Evolutionary conservation across 2,329 filamentous ascomycete species (phyloP).

Genomic region (Verticillium zaregamsianum): DNA sequence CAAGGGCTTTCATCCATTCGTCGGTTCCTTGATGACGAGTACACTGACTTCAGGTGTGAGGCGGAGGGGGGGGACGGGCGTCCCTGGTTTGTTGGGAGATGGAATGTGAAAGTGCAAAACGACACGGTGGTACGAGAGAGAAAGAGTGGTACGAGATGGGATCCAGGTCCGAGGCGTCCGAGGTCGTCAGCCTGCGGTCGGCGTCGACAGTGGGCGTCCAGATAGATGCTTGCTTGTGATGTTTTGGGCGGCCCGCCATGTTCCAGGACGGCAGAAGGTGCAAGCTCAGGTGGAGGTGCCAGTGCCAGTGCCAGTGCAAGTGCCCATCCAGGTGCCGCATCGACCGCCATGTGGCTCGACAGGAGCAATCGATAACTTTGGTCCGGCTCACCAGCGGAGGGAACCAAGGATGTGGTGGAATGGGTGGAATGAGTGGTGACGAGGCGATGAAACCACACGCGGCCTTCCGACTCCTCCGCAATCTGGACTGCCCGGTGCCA

Average conservation of each 20-base stretch:
- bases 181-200: background rate
- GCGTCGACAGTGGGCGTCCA: background rate
- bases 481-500: background rate
- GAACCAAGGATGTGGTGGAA: background rate
- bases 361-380: background rate
- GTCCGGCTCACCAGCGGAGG: background rate
- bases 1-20: background rate
- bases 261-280: background rate
- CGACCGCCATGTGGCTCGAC: background rate
- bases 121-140: background rate
- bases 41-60: background rate
- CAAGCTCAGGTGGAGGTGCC: background rate
- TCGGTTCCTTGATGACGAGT: background rate
- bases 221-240: background rate
- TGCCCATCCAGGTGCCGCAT: background rate
- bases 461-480: background rate
- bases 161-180: background rate
- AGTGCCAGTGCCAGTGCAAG: background rate
- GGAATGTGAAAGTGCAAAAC: background rate
- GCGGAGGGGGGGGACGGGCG: background rate
- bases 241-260: background rate
- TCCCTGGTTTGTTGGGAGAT: background rate
- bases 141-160: background rate
- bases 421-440: background rate
- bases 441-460: background rate